Percentiles rank a stretch among this genome's conserved stretches.
Conservation (phyloP, 345 rosid species). For the Citrus cavaleriei region DNA sequence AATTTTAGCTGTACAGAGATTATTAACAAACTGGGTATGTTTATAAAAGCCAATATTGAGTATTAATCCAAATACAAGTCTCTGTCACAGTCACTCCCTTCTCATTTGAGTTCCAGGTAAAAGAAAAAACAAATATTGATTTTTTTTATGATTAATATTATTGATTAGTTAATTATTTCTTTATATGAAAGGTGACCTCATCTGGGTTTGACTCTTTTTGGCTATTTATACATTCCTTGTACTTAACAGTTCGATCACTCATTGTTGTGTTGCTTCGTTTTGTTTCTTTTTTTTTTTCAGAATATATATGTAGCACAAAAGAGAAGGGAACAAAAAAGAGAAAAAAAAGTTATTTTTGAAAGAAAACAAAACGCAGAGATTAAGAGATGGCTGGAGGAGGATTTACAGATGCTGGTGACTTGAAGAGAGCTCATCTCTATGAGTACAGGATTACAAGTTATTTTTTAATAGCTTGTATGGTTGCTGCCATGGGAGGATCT, state of each 20-base stretch:
- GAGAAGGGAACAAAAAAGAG: background rate
- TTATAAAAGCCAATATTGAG: background rate
- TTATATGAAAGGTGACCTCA: background rate
- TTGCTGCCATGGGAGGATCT: slow-evolving; percentile 69
- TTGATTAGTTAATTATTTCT: no score
- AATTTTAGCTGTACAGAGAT: background rate
- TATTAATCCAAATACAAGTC: background rate
- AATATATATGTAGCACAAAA: background rate
- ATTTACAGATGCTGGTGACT: slow-evolving; percentile 29
- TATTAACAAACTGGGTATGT: background rate
- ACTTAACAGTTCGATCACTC: background rate
- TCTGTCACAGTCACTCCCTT: background rate
- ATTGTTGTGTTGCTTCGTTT: no score
- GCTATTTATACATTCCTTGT: background rate
- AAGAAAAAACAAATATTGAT: background rate
- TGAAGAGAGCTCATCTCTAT: slow-evolving; percentile 68
- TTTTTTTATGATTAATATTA: background rate
- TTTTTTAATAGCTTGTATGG: slow-evolving; percentile 55
- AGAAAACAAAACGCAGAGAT: no score
- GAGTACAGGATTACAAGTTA: slow-evolving; percentile 58
- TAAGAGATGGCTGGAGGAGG: slow-evolving; percentile 66
- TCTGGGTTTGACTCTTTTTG: background rate
- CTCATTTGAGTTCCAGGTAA: background rate
- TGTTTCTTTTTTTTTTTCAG: background rate
- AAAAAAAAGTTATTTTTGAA: no score